A percentile compares a stretch with the other conserved stretches of the same genome.
Evolutionary conservation across 1,284 basidiomycete species (phyloP).

Genomic region (Tylopilus orsonianus): DNA sequence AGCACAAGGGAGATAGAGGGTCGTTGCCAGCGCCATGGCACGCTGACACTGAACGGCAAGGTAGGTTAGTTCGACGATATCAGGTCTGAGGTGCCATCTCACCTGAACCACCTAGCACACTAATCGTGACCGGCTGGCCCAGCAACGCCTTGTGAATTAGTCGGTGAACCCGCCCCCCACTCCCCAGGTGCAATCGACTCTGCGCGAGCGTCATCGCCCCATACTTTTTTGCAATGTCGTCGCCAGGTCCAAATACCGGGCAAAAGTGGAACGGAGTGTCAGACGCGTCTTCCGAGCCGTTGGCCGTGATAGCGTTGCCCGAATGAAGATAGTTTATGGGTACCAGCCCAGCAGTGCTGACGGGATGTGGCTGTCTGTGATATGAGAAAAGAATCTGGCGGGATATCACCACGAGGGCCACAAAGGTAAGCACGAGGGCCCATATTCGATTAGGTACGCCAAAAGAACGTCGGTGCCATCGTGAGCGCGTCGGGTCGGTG

Average conservation of each 20-base stretch:
- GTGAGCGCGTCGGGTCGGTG: slow-evolving; percentile 40
- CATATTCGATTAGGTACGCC: slow-evolving; percentile 73
- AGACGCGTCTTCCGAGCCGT: slow-evolving; percentile 50
- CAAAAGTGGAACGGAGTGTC: slow-evolving; percentile 86
- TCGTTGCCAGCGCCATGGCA: slow-evolving; percentile 95
- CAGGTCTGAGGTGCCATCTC: slow-evolving; percentile 31
- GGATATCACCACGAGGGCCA: slow-evolving; percentile 59
- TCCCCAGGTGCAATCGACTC: slow-evolving; percentile 79
- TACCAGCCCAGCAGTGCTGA: slow-evolving; percentile 52
- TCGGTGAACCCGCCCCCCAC: slow-evolving; percentile 79
- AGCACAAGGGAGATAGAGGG: slow-evolving; percentile 82
- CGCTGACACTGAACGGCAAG: slow-evolving; percentile 63
- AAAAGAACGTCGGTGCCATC: slow-evolving; percentile 54
- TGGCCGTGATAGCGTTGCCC: slow-evolving; percentile 29
- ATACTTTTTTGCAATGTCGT: slow-evolving; percentile 76
- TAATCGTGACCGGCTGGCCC: slow-evolving; percentile 87
- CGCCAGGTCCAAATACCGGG: slow-evolving; percentile 80
- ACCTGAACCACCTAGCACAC: slow-evolving; percentile 88
- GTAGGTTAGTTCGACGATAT: slow-evolving; percentile 1
- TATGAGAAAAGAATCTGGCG: slow-evolving; percentile 51
- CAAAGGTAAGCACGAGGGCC: slow-evolving; percentile 58
- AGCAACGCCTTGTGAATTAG: slow-evolving; percentile 83
- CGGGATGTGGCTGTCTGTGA: slow-evolving; percentile 35
- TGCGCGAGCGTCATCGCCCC: slow-evolving; percentile 75
- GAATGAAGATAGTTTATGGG: slow-evolving; percentile 64